Evolutionary conservation across 305 asterid species (phyloP), one percentile per base, ranked within the genome.

Genomic region (Nicotiana rustica): DNA sequence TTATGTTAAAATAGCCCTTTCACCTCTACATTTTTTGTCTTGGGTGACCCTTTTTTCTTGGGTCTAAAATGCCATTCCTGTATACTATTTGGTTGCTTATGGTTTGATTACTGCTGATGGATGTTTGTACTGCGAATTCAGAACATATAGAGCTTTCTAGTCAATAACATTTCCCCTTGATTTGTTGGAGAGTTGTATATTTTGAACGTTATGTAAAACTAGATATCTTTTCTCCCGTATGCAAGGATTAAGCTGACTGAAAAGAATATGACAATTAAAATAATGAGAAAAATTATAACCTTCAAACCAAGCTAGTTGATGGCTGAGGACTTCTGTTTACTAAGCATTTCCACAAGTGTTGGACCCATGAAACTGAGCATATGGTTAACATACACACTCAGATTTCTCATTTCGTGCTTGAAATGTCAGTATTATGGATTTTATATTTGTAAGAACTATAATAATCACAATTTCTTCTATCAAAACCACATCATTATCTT

Each of bases 401-500:
- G 18, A 6, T 8, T 71, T 60, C 44, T 70, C 44, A 12, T 80
- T 81, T 69, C 41, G 75, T 77, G 83, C 85, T 81, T 44, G 57
- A 76, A 77, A 47, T 36, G 84, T 67, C 83, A 90, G 88, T 78
- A 93, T 89, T 87, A 88, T 80, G 86, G 82, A 81, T 67, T 83
- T 88, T 91, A 88, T 89, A 81, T 83, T 73, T 88, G 67, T 85
- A 90, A 86, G 85, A 88, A 84, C 83, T 87, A 87, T 83, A 83
- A 93, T 90, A 82, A 89, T 88, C 85, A 64, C 84, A 82, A 21
- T 65, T 78, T 82, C 89, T 87, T 85, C 86, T 78, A 81, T 4
- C 78, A 35, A 35, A 81, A 64, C 84, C 90, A 88, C 89, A 85
- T 86, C 76, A 73, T 78, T 80, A 55, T 84, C 83, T 81, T 85